Percentiles rank a stretch among this genome's conserved stretches.
These are phyloP conservation scores for Vaccinium macrocarpon DNA, from an alignment of 148 eudicot genomes.

Conservation along the genomic window DNA sequence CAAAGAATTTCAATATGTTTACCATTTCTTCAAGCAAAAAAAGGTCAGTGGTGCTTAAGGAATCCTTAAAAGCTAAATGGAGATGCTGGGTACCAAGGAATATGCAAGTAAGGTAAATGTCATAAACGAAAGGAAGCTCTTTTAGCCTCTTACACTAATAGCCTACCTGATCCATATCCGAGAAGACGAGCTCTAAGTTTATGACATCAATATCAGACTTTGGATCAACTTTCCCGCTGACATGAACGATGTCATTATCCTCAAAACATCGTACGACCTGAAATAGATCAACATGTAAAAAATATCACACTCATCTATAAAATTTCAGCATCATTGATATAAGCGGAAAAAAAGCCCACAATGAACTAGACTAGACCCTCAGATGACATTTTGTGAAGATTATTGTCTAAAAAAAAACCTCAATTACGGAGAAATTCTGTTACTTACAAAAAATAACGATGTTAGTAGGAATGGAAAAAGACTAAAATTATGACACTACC, in stretches of 20 bases:
- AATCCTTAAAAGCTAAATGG: background rate
- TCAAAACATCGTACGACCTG: slow-evolving; percentile 99
- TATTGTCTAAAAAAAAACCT: too few relatives aligned
- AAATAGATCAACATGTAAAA: slow-evolving; percentile 13
- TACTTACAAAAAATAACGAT: too few relatives aligned
- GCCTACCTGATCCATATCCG: slow-evolving; percentile 93
- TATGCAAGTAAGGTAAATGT: background rate
- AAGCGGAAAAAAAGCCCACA: too few relatives aligned
- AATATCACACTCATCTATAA: background rate
- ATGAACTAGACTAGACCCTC: too few relatives aligned
- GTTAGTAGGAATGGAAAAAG: too few relatives aligned
- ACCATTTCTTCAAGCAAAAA: background rate
- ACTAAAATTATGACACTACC: too few relatives aligned
- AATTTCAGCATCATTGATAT: background rate
- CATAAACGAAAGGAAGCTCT: background rate
- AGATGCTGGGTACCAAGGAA: slow-evolving; percentile 4
- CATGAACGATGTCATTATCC: slow-evolving; percentile 94
- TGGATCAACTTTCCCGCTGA: slow-evolving; percentile 93
- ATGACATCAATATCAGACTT: slow-evolving; percentile 91
- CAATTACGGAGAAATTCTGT: too few relatives aligned
- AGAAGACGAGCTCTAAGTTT: slow-evolving; percentile 82
- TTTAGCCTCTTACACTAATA: background rate
- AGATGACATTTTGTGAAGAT: too few relatives aligned
- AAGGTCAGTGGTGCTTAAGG: slow-evolving; percentile 2
- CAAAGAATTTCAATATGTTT: background rate